Percentiles rank a stretch among this genome's conserved stretches.
Conservation (phyloP, 2,329 filamentous ascomycete genomes). For the Phyllosticta citribraziliensis region DNA sequence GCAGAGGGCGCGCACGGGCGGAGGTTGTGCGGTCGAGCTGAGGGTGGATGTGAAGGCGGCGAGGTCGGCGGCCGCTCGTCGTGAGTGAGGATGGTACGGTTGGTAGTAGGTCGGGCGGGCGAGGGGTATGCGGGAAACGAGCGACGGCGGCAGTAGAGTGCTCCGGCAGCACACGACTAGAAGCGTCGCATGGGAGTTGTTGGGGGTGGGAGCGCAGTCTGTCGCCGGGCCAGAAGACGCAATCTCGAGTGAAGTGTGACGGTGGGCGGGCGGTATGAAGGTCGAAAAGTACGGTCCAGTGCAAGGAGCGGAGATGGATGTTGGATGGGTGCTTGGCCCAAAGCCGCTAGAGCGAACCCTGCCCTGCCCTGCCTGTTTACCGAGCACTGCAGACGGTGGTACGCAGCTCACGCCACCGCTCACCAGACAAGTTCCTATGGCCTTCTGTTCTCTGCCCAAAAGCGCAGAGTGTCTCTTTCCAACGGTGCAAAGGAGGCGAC, state of each 20-base stretch:
- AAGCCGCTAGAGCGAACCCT: conserved; percentile 8
- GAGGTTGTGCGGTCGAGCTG: conserved; percentile 1
- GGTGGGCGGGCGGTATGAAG: neutral
- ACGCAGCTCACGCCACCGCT: conserved; percentile 7
- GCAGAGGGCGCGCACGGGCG: neutral
- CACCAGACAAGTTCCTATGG: neutral
- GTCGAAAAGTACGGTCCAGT: conserved; percentile 5
- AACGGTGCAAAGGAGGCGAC: neutral
- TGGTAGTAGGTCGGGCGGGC: neutral
- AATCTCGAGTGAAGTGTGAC: conserved; percentile 1
- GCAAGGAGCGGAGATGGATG: conserved; percentile 10
- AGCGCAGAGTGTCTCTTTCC: neutral
- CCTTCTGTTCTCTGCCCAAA: neutral
- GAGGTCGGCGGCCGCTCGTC: neutral
- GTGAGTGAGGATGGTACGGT: neutral
- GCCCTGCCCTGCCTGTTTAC: neutral
- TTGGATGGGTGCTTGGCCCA: conserved; percentile 7
- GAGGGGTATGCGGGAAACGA: neutral
- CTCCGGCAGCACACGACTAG: conserved; percentile 7
- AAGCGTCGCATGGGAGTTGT: neutral
- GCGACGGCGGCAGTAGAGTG: conserved; percentile 5
- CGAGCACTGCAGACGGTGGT: neutral
- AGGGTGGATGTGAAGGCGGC: conserved; percentile 1
- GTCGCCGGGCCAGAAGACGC: neutral
- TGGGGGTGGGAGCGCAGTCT: neutral